Percentiles rank a stretch among this genome's conserved stretches.
Evolutionary conservation across 176 grass and related monocot genomes (phyloP).

Genomic region (Eleusine indica): DNA sequence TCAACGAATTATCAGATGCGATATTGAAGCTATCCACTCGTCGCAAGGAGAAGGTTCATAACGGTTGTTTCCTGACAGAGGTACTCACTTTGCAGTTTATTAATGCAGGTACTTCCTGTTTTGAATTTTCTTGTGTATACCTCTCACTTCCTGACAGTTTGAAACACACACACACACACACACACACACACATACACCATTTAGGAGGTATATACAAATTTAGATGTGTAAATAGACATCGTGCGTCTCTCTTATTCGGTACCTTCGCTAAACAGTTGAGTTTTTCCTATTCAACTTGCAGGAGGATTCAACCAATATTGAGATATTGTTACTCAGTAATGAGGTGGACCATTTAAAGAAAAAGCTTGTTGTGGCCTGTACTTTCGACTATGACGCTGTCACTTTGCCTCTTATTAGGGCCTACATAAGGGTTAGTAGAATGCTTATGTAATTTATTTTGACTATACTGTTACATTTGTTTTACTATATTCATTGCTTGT

Average conservation of each 20-base stretch:
- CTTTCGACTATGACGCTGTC: conserved; percentile 10
- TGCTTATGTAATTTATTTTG: background rate
- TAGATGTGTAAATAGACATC: background rate
- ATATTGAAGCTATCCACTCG: too few species aligned
- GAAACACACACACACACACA: too few species aligned
- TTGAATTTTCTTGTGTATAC: too few species aligned
- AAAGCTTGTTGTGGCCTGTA: conserved; percentile 16
- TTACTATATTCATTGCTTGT: background rate
- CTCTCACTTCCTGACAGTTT: too few species aligned
- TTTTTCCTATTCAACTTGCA: background rate
- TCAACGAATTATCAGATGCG: too few species aligned
- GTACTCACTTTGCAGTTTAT: too few species aligned
- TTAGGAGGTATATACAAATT: too few species aligned
- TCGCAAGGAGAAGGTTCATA: too few species aligned
- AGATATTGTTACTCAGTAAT: conserved; percentile 17
- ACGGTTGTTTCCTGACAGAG: too few species aligned
- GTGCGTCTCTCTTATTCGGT: background rate
- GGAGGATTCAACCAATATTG: conserved; percentile 8
- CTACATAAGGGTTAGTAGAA: conserved; percentile 33
- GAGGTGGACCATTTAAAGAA: conserved; percentile 27
- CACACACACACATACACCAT: too few species aligned
- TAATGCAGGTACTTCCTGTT: too few species aligned
- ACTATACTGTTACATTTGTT: background rate
- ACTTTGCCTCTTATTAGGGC: conserved; percentile 31
- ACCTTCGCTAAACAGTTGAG: background rate